A percentile compares a stretch with the other conserved stretches of the same genome.
phyloP scores from a whole-genome alignment of 2,329 filamentous ascomycete genomes.

The Aspergillus sojae region DNA sequence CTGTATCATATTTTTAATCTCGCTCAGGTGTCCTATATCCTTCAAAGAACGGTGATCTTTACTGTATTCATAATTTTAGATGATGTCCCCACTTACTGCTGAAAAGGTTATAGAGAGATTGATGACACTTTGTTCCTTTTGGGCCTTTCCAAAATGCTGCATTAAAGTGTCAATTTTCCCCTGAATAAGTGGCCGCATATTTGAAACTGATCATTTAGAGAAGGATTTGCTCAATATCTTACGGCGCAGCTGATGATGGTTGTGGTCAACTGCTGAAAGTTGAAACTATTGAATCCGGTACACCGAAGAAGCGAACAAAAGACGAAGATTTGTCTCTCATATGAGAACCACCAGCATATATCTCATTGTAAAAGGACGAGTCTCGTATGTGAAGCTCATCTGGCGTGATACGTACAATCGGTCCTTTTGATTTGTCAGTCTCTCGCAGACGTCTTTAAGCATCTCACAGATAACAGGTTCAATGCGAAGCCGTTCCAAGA shows the following conservation, averaged over 20 bases:
- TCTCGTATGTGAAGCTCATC: slow-evolving; percentile 40
- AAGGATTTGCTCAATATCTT: slow-evolving; percentile 4
- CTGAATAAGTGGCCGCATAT: slow-evolving; percentile 2
- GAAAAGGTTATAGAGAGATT: slow-evolving; percentile 3
- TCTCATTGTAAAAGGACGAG: slow-evolving; percentile 33
- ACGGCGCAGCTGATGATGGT: slow-evolving; percentile 40
- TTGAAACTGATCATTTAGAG: background rate
- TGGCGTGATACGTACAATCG: slow-evolving; percentile 36
- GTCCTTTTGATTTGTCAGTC: background rate
- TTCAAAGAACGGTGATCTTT: background rate
- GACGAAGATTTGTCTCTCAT: slow-evolving; percentile 15
- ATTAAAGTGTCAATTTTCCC: background rate
- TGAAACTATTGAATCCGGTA: slow-evolving; percentile 25
- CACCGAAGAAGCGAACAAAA: background rate
- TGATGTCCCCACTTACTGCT: slow-evolving; percentile 3
- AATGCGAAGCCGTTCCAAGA: no score
- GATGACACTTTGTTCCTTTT: background rate
- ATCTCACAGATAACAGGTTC: no score
- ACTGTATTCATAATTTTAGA: slow-evolving; percentile 4
- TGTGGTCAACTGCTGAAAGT: slow-evolving; percentile 40
- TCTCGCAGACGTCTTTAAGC: no score
- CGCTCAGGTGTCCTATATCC: background rate
- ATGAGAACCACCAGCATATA: slow-evolving; percentile 27
- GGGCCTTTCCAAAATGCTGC: background rate
- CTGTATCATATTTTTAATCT: background rate